Evolutionary conservation across 2,329 filamentous ascomycete genomes (phyloP).

Genomic region (Paradendryphiella salina): DNA sequence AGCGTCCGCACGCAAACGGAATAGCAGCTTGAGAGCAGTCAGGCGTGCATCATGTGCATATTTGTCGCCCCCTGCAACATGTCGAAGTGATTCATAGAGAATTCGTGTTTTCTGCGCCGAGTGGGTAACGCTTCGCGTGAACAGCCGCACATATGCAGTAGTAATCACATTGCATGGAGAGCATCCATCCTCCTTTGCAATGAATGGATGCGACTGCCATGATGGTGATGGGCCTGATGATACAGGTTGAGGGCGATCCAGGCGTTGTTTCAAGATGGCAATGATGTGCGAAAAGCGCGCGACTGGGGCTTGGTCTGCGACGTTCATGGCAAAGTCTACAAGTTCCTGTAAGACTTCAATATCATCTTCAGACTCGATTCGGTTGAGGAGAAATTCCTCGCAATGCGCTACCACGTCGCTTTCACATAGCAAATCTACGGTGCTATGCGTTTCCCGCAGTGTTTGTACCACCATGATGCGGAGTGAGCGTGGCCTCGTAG

Average conservation of each 20-base stretch:
- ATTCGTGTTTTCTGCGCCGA: constrained; percentile 66
- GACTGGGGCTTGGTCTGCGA: constrained; percentile 63
- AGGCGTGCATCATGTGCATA: constrained; percentile 46
- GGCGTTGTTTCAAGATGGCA: constrained; percentile 49
- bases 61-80: constrained; percentile 37
- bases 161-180: constrained; percentile 69
- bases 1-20: constrained; percentile 81
- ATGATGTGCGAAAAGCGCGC: constrained; percentile 58
- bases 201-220: constrained; percentile 25
- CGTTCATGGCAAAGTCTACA: constrained; percentile 65
- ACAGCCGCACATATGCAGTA: constrained; percentile 72
- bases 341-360: constrained; percentile 66
- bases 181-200: constrained; percentile 46
- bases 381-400: constrained; percentile 63
- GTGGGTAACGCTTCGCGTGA: constrained; percentile 70
- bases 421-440: constrained; percentile 60
- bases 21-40: constrained; percentile 57
- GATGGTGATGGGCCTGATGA: constrained; percentile 22
- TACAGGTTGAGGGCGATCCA: constrained; percentile 28
- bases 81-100: constrained; percentile 43
- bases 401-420: constrained; percentile 62
- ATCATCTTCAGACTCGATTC: constrained; percentile 66
- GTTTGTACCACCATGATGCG: constrained; percentile 65
- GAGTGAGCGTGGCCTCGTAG: constrained; percentile 62
- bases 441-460: constrained; percentile 57